Conservation (phyloP, 306 rosid genomes). For the Aeschynomene evenia region DNA sequence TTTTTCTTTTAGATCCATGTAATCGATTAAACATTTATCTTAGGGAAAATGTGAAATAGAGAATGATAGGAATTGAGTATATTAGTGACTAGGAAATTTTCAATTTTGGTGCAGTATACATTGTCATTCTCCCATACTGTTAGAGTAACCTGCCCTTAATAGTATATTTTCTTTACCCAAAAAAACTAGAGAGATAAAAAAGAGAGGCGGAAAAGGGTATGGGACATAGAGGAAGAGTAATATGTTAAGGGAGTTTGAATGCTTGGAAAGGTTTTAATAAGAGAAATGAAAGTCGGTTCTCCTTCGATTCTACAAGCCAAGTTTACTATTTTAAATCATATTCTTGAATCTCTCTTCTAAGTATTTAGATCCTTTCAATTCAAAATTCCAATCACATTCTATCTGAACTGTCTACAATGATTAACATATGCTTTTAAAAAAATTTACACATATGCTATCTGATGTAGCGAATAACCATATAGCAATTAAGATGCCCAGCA, state of each 20-base stretch:
- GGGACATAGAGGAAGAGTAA: background rate
- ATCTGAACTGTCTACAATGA: background rate
- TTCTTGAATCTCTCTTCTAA: background rate
- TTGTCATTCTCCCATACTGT: background rate
- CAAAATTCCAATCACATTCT: background rate
- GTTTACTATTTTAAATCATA: background rate
- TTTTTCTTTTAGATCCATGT: slow-evolving; percentile 9
- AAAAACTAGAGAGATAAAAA: no score
- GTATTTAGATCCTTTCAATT: background rate
- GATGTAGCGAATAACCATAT: background rate
- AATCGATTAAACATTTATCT: background rate
- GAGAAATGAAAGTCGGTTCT: background rate
- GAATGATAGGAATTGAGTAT: background rate
- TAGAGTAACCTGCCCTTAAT: background rate
- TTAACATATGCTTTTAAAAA: background rate
- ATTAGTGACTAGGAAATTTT: background rate
- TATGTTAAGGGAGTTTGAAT: background rate
- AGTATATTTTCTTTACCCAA: no score
- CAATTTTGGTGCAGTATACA: background rate
- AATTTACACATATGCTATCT: background rate
- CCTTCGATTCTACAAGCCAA: background rate
- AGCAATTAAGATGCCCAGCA: background rate
- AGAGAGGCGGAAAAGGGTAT: background rate
- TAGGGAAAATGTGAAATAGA: background rate
- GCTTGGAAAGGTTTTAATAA: background rate